Evolutionary conservation across 805 yeast genomes (phyloP), one percentile per base, ranked within the genome.

Genomic region (Saccharomycopsis sp.): DNA sequence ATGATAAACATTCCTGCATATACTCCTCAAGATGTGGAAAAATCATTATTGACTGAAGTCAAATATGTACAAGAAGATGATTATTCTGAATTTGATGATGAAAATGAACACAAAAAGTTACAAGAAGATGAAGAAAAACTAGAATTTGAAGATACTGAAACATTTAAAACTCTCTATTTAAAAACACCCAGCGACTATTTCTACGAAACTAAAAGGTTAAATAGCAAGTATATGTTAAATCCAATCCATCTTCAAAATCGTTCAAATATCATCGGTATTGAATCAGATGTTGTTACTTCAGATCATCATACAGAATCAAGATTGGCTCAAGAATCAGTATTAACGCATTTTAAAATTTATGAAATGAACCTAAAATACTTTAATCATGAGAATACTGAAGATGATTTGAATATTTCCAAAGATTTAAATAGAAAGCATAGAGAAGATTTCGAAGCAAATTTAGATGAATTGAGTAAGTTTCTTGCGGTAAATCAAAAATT

Each of bases 1-100:
- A 62, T 83, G 46, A 70, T 85, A 2, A 54, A 65, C 2, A 73
- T 86, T 4, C 76, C 79, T 2, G 64, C 66, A 31, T 86, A 74
- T 51, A 70, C 70, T 3, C 69, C 88, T 1, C 63, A 64, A 47
- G 96, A 87, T 56, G 94, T 87, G 17, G 95, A 87, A 53, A 70
- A 72, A 51, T 79, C 92, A 0, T 58, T 83, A 42, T 59, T 82
- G 37, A 77, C 85, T 1, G 94, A 83, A 53, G 89, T 82, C 3
- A 74, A 70, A 39, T 80, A 73, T 54, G 77, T 52, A 27, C 64
- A 58, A 42, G 50, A 50, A 12, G 62, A 59, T 21, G 55, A 71
- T 44, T 72, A 74, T 30, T 70, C 72, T 46, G 72, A 70, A 39
- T 59, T 69, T 2, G 67, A 67, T 18, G 69, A 62, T 10, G 54